Base-by-base conservation (phyloP, 2,329 filamentous ascomycete species). In the Coniochaeta sp. region DNA sequence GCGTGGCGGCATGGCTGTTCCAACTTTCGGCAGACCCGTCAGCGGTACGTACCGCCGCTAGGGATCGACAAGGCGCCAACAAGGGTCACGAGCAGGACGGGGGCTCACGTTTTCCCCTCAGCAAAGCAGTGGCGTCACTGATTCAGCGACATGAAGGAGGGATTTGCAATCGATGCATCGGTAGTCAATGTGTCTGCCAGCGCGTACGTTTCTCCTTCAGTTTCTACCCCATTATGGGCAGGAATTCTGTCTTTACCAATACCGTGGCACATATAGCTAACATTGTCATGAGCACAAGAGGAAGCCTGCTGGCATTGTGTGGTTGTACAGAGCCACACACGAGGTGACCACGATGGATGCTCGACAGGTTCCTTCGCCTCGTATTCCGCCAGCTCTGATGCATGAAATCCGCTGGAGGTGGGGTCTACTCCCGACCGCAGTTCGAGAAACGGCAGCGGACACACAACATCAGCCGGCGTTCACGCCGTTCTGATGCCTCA, bases 21-120 rank as follows among this genome's bases (percentile, higher is more conserved):
- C 38, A 42, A 14, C 38, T 42, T 26, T 42, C 38, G 38, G 38
- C 38, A 42, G 38, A 13, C 20, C 38, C 38, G 38, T 42, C 20
- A 42, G 38, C 38, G 38, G 38, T 42, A 42, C 20, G 38, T 42
- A 42, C 38, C 38, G 38, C 20, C 38, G 20, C 38, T 42, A 42
- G 38, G 33, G 20, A 42, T 42, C 38, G 18, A 42, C 35, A 42
- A 42, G 38, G 38, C 38, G 18, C 38, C n/a, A 13, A 14, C 38
- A 12, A 8, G 35, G 35, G 18, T 35, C 33, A 14, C 33, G 2
- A 5, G n/a, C n/a, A n/a, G n/a, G n/a, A n/a, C n/a, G n/a, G 33
- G 14, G 18, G 6, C n/a, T 16, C 18, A 38, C 20, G 18, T 24
- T 40, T n/a, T 6, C 33, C 33, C 33, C 14, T n/a, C n/a, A 18